These are phyloP conservation scores for Lumnitzera littorea DNA, from an alignment of 345 rosid genomes.

Conservation along the genomic window DNA sequence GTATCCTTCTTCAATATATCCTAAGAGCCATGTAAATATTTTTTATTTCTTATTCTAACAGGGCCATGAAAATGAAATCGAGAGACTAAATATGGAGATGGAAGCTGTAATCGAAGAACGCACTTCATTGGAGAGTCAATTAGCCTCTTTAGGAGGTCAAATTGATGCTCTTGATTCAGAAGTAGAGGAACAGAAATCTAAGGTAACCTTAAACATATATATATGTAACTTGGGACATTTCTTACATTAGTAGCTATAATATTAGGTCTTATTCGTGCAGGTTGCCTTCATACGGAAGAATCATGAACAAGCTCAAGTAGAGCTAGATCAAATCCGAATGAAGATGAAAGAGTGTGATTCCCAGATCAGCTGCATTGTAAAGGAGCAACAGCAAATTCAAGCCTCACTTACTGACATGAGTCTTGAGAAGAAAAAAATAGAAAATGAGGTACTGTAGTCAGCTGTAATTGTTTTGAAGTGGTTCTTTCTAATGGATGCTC, in stretches of 20 bases:
- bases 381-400: constrained; percentile 68
- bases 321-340: constrained; percentile 53
- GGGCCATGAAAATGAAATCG: constrained; percentile 73
- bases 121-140: constrained; percentile 68
- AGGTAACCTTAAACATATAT: constrained; percentile 31
- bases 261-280: constrained; percentile 30
- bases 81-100: constrained; percentile 76
- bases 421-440: constrained; percentile 87
- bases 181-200: constrained; percentile 56
- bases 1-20: too few relatives aligned
- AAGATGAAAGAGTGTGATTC: constrained; percentile 95
- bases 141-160: constrained; percentile 51
- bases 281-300: constrained; percentile 42
- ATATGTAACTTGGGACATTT: too few relatives aligned
- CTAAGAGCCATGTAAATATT: neutral
- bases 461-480: neutral
- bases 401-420: constrained; percentile 62
- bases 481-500: neutral
- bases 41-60: constrained; percentile 21
- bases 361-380: constrained; percentile 57
- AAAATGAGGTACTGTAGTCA: constrained; percentile 66
- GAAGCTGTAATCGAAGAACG: constrained; percentile 66
- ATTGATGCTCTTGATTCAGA: constrained; percentile 50
- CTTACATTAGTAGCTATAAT: too few relatives aligned
- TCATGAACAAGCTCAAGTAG: constrained; percentile 59